Percentiles rank a stretch among this genome's conserved stretches.
These are phyloP conservation scores for Peronospora farinosa DNA, from an alignment of 352 stramenopile species.

Conservation along the genomic window DNA sequence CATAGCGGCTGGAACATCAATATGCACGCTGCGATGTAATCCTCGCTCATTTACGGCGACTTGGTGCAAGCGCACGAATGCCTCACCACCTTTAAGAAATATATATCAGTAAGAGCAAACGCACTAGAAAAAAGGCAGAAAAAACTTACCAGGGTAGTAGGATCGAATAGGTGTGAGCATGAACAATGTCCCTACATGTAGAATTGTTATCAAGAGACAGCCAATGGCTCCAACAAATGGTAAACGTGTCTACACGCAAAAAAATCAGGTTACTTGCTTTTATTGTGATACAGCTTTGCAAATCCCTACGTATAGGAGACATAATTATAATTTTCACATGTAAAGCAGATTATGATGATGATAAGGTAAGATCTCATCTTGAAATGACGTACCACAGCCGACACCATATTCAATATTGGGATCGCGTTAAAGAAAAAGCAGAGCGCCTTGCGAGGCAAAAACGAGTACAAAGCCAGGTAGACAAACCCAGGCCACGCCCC, in stretches of 20 bases:
- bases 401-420: conserved; percentile 92
- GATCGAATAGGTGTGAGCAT: conserved; percentile 66
- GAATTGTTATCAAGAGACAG: conserved; percentile 40
- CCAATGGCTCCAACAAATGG: conserved; percentile 46
- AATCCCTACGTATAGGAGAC: conserved; percentile 34
- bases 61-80: conserved; percentile 57
- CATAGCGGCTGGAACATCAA: conserved; percentile 92
- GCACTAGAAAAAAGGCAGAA: neutral
- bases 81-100: conserved; percentile 47
- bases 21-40: conserved; percentile 62
- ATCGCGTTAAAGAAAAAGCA: conserved; percentile 96
- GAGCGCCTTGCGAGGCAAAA: conserved; percentile 97
- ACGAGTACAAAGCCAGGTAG: conserved; percentile 93
- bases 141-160: conserved; percentile 90
- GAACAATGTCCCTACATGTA: conserved; percentile 49
- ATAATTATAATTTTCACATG: conserved; percentile 1
- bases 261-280: conserved; percentile 27
- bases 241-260: conserved; percentile 31
- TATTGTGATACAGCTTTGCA: conserved; percentile 60
- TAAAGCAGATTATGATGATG: neutral
- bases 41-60: conserved; percentile 27
- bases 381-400: conserved; percentile 70
- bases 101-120: conserved; percentile 3
- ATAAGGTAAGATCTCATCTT: neutral
- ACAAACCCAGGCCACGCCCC: conserved; percentile 57